Evolutionary conservation across 345 rosid genomes (phyloP), one percentile per base, ranked within the genome.

Genomic region (Diplotaxis tenuifolia): DNA sequence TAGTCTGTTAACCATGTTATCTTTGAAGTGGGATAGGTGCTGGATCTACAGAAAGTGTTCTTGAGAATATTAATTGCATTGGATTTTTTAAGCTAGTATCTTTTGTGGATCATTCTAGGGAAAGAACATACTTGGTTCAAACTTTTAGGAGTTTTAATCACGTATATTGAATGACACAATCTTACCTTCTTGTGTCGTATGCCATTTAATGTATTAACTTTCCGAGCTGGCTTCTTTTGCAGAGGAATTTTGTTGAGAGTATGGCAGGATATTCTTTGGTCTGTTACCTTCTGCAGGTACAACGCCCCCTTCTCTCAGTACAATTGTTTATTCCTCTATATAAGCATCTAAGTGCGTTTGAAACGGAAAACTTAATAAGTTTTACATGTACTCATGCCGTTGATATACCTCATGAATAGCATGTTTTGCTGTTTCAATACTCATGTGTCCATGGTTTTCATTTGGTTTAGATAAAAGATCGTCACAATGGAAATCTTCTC

Each of bases 261-360:
- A 90, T 96, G 99, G 99, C 97, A 53, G 99, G 99, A 76, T 96
- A 92, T 86, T 96, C 98, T 50, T 83, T 96, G 53, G 98, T 96
- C 70, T 96, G 98, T 87, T 96, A 96, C 83, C 93, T 96, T 65
- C 89, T 96, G 55, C 98, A 92, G 97, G 99, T 92, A 71, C 65
- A 59, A 5, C 27, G 38, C n/a, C 11, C 59, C 62, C 8, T 55
- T 23, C 10, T 23, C 62, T 31, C 27, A 57, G 28, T 58, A 23
- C 25, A 53, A 5, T 76, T 70, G 32, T 58, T 18, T 56, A 55
- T 16, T 56, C 19, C 56, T 50, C 54, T 36, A 49, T 68, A 23
- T 52, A 5, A 3, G 36, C 16, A 74, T 64, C 19, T 0, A 40
- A 38, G 60, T 74, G 57, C 38, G 9, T 5, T 65, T 15, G 29